Conservation (phyloP, 2,329 filamentous ascomycete genomes). For the Alternaria ventricosa region DNA sequence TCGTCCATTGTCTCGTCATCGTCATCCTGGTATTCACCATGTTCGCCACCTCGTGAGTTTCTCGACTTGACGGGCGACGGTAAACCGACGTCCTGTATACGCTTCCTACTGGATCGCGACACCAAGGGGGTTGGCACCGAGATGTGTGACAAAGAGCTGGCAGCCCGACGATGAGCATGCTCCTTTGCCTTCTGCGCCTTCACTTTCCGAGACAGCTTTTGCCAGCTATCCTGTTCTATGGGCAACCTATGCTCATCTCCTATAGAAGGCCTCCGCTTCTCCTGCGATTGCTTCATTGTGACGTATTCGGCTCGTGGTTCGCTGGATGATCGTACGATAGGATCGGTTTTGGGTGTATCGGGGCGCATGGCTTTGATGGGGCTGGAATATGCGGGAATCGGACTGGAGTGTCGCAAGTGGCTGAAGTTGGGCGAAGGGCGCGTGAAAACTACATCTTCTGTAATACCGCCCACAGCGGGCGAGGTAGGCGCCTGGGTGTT, state of each 20-base stretch:
- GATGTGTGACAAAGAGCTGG: constrained; percentile 33
- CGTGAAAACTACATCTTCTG: constrained; percentile 54
- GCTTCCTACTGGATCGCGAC: constrained; percentile 17
- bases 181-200: constrained; percentile 26
- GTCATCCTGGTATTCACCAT: constrained; percentile 24
- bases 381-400: constrained; percentile 46
- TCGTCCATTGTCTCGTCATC: constrained; percentile 33
- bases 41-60: neutral
- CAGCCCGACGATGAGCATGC: constrained; percentile 29
- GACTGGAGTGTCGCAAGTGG: constrained; percentile 46
- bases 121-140: constrained; percentile 32
- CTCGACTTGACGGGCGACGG: constrained; percentile 35
- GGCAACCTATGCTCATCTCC: constrained; percentile 17
- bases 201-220: constrained; percentile 31
- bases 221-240: constrained; percentile 39
- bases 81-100: constrained; percentile 22
- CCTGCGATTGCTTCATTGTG: constrained; percentile 55
- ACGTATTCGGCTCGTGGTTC: constrained; percentile 53
- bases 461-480: constrained; percentile 44
- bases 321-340: constrained; percentile 40
- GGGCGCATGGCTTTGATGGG: constrained; percentile 41
- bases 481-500: constrained; percentile 56
- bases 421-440: constrained; percentile 55
- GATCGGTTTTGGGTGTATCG: constrained; percentile 28
- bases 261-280: constrained; percentile 39